Base-by-base conservation (phyloP, 202 grass and related monocot species). In the Zoysia matrella region DNA sequence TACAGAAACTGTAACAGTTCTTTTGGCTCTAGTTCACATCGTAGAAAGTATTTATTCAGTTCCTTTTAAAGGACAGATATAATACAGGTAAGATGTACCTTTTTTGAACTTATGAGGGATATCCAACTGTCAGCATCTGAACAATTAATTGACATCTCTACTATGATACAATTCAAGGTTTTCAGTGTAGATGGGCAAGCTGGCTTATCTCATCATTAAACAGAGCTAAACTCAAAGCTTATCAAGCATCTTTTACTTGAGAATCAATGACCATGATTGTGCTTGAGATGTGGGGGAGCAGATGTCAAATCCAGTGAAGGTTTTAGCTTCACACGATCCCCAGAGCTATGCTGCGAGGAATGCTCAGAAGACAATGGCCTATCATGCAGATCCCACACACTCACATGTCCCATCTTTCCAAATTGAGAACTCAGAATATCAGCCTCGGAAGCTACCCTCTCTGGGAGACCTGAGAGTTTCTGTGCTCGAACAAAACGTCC, bases 401-500 rank as follows among this genome's bases (percentile, higher is more conserved):
- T 91, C 66, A 70, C 73, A 84, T 88, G 79, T 36, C 83, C 80
- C 77, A 90, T 40, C 89, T 85, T 97, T 85, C 85, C 92, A 87
- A 90, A 85, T 52, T 95, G 93, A 66, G 87, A 71, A 71, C 84
- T 81, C 76, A 82, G 79, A 76, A 93, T 95, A 62, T 90, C 92
- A 65, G 90, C 69, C 77, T 93, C 92, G 60, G 86, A 78, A 72
- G 88, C 55, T 53, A 84, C 79, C 73, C 84, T 94, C 83, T 94
- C 89, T 65, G 78, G 85, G 71, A 65, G 76, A 75, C 82, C 62
- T 72, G 82, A 84, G 39, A 74, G 43, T 78, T 97, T 84, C 45
- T 92, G 91, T 6, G 70, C 80, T 54, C 89, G 86, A 69, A 83
- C 15, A 74, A 87, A 88, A 73, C 66, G 85, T 81, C 78, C 39